Percentiles rank a stretch among this genome's conserved stretches.
Conservation (phyloP, 2,329 filamentous ascomycete species). For the Epichloe bromicola region DNA sequence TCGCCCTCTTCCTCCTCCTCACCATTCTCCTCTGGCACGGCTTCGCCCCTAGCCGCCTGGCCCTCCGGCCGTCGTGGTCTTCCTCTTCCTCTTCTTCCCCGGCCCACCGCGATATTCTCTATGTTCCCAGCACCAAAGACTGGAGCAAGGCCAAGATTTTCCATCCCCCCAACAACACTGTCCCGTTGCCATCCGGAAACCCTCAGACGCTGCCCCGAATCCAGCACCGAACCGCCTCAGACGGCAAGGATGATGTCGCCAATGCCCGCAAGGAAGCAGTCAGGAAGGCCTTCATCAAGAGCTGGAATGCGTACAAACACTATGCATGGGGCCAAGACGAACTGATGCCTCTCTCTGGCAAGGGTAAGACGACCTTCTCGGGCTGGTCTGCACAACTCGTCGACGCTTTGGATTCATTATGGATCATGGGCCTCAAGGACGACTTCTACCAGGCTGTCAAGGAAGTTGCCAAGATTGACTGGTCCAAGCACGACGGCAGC, state of each 20-base stretch:
- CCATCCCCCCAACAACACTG: constrained; percentile 19
- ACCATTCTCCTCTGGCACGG: constrained; percentile 16
- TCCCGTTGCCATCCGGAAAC: constrained; percentile 21
- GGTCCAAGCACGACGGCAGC: constrained; percentile 30
- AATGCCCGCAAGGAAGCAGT: constrained; percentile 24
- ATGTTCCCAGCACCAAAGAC: constrained; percentile 24
- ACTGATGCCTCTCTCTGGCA: constrained; percentile 35
- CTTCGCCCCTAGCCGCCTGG: constrained; percentile 9
- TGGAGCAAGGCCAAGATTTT: constrained; percentile 22
- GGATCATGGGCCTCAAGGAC: constrained; percentile 44
- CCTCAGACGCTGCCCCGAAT: constrained; percentile 28
- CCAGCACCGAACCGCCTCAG: constrained; percentile 23
- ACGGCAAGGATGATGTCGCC: constrained; percentile 23
- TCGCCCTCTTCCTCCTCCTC: constrained; percentile 16
- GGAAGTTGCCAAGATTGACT: constrained; percentile 39
- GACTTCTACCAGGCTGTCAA: constrained; percentile 41
- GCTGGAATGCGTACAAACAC: constrained; percentile 38
- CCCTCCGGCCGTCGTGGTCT: constrained; percentile 5
- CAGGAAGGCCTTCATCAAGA: constrained; percentile 27
- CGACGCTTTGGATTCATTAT: constrained; percentile 45
- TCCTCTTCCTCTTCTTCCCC: background rate
- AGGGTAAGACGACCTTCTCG: constrained; percentile 33
- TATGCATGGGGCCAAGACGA: constrained; percentile 46
- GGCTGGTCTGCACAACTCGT: constrained; percentile 47
- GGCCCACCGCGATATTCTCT: constrained; percentile 16